These are phyloP conservation scores for Striga asiatica DNA, from an alignment of 257 asterid species.

Conservation along the genomic window DNA sequence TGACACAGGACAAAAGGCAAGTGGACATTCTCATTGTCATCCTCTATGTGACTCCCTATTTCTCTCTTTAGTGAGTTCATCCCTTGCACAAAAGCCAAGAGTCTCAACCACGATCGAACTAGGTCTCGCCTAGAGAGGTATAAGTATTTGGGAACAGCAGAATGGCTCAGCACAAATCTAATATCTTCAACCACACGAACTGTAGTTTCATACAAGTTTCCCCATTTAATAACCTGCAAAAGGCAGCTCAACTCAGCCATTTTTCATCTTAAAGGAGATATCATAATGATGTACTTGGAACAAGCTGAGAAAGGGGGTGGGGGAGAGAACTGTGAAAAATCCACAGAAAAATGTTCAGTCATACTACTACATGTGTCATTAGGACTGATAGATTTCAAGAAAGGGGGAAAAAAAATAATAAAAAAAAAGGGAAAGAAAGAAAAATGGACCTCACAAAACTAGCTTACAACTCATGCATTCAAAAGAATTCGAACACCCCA, in stretches of 20 bases:
- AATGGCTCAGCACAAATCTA: slow-evolving; percentile 87
- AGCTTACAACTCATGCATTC: too few species aligned
- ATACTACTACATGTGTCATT: too few species aligned
- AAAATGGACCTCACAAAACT: too few species aligned
- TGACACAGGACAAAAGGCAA: slow-evolving; percentile 70
- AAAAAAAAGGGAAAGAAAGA: too few species aligned
- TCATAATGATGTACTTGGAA: background rate
- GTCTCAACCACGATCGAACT: slow-evolving; percentile 68
- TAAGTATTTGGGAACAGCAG: slow-evolving; percentile 62
- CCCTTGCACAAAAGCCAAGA: slow-evolving; percentile 87
- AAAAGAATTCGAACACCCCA: too few species aligned
- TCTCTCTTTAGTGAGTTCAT: slow-evolving; percentile 89
- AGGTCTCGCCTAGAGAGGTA: slow-evolving; percentile 63
- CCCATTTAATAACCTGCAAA: slow-evolving; percentile 84
- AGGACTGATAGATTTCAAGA: too few species aligned
- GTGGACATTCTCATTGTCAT: slow-evolving; percentile 64
- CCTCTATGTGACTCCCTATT: slow-evolving; percentile 74
- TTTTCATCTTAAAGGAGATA: slow-evolving; percentile 5
- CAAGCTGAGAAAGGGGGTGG: too few species aligned
- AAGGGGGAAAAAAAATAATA: too few species aligned
- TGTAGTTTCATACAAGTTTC: slow-evolving; percentile 57
- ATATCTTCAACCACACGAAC: slow-evolving; percentile 76
- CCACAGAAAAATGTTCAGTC: too few species aligned
- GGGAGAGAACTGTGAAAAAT: too few species aligned
- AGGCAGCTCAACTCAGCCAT: slow-evolving; percentile 19